Conservation (phyloP, 257 asterid species). For the Przewalskia tangutica region DNA sequence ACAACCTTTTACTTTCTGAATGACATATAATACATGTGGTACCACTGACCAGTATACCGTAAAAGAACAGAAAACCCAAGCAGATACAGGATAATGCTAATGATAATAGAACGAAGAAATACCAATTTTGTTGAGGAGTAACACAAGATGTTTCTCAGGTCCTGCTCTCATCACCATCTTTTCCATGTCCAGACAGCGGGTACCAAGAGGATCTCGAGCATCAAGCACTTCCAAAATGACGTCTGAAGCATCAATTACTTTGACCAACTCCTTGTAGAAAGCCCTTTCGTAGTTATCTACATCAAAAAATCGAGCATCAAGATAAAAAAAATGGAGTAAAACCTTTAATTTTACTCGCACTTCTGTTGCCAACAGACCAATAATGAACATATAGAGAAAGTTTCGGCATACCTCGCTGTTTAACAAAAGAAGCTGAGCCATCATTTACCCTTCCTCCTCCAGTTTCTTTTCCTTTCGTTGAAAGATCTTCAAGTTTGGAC, state of each 20-base stretch:
- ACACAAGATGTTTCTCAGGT: slow-evolving; percentile 67
- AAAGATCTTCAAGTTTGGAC: slow-evolving; percentile 5
- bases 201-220: slow-evolving; percentile 94
- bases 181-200: slow-evolving; percentile 90
- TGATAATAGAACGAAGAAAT: background rate
- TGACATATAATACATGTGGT: no score
- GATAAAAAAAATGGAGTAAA: background rate
- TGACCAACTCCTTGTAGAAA: slow-evolving; percentile 85
- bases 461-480: slow-evolving; percentile 18
- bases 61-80: background rate
- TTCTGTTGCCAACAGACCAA: background rate
- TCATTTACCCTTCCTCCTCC: slow-evolving; percentile 21
- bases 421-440: slow-evolving; percentile 17
- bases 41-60: background rate
- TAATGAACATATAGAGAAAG: background rate
- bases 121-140: slow-evolving; percentile 93
- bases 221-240: slow-evolving; percentile 94
- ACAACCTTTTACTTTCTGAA: background rate
- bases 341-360: background rate
- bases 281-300: slow-evolving; percentile 70
- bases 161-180: slow-evolving; percentile 73
- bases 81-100: background rate
- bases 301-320: background rate
- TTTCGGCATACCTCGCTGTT: slow-evolving; percentile 39
- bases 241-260: slow-evolving; percentile 90